Evolutionary conservation across 805 yeast species (phyloP).

Genomic region (Candida caryicola): DNA sequence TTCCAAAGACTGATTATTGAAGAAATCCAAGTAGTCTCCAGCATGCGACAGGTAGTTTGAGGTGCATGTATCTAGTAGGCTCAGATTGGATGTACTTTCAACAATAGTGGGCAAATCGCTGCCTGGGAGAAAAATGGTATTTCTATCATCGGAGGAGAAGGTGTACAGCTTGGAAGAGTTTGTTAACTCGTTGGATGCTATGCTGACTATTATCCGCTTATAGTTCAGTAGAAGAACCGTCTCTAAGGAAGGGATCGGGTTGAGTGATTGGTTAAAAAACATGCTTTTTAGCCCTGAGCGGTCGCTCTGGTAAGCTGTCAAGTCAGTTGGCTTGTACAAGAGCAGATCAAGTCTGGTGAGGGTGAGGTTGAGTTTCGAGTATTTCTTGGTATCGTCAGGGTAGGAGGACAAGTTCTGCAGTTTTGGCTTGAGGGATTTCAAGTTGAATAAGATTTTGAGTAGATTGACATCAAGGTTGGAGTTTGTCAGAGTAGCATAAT

Average conservation of each 20-base stretch:
- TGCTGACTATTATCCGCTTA: constrained; percentile 27
- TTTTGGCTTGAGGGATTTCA: constrained; percentile 17
- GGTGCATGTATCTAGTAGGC: background rate
- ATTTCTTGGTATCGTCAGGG: constrained; percentile 18
- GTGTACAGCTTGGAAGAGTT: constrained; percentile 20
- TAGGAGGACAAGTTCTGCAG: background rate
- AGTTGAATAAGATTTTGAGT: constrained; percentile 28
- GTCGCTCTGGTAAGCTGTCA: constrained; percentile 10
- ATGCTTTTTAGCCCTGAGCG: background rate
- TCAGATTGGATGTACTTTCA: constrained; percentile 2
- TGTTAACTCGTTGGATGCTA: constrained; percentile 19
- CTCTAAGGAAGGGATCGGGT: constrained; percentile 25
- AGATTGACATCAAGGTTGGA: constrained; percentile 32
- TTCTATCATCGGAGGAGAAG: constrained; percentile 20
- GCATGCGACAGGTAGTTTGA: background rate
- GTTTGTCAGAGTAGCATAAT: constrained; percentile 25
- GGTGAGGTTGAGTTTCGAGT: constrained; percentile 27
- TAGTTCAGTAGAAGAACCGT: constrained; percentile 25
- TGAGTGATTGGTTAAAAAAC: constrained; percentile 22
- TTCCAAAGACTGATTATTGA: constrained; percentile 13
- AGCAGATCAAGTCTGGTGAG: constrained; percentile 16
- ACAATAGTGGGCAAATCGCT: constrained; percentile 2
- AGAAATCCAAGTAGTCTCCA: background rate
- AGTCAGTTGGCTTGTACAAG: constrained; percentile 28
- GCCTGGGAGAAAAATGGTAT: constrained; percentile 14